Evolutionary conservation across 371 early-diverging fungal species (phyloP).

Genomic region (Syncephalastrum monosporum): DNA sequence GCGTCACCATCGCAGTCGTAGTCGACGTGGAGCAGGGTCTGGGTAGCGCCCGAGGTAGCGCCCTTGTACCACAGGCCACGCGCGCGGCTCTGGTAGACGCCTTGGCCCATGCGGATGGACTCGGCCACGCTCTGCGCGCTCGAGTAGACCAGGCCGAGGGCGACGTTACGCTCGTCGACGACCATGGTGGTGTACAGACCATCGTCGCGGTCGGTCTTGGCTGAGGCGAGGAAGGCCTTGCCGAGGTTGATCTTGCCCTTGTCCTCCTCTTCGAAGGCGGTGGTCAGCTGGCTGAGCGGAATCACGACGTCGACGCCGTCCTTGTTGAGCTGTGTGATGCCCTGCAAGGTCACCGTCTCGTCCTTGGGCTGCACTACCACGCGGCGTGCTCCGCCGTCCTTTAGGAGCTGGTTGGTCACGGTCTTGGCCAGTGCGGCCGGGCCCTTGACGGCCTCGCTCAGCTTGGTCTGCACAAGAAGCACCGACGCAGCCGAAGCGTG

Average conservation of each 20-base stretch:
- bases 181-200: conserved; percentile 91
- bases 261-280: conserved; percentile 15
- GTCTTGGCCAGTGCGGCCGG: conserved; percentile 19
- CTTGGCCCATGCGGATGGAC: conserved; percentile 74
- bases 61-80: conserved; percentile 97
- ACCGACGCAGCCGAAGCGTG: conserved; percentile 1
- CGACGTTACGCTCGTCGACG: conserved; percentile 83
- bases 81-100: conserved; percentile 92
- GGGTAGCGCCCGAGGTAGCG: conserved; percentile 89
- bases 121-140: conserved; percentile 81
- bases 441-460: conserved; percentile 8
- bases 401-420: conserved; percentile 23
- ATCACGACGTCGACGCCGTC: conserved; percentile 43
- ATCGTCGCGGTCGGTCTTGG: conserved; percentile 84
- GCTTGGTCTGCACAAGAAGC: conserved; percentile 13
- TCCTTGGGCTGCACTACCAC: conserved; percentile 35
- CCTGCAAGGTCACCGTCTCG: conserved; percentile 25
- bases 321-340: conserved; percentile 33
- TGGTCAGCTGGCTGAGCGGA: conserved; percentile 33
- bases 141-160: conserved; percentile 92
- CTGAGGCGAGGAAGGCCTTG: conserved; percentile 65
- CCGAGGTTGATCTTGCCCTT: conserved; percentile 60
- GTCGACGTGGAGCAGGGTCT: conserved; percentile 72
- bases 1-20: conserved; percentile 93
- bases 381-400: conserved; percentile 44